A percentile compares a stretch with the other conserved stretches of the same genome.
These are phyloP conservation scores for Phyllosticta citribraziliensis DNA, from an alignment of 2,329 filamentous ascomycete species.

Conservation along the genomic window DNA sequence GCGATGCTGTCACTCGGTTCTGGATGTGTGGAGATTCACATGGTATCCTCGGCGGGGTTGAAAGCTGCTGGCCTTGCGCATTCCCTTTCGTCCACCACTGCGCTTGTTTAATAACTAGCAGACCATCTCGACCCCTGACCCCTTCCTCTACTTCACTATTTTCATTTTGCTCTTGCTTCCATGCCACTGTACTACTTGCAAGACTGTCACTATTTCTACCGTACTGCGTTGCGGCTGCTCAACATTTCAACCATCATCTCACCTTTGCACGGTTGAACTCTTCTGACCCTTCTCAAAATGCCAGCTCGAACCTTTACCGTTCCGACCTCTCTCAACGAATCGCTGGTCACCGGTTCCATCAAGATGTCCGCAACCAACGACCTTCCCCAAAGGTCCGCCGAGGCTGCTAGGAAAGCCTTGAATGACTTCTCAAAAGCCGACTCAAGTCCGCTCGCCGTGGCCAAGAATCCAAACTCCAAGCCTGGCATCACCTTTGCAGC, in stretches of 20 bases:
- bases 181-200: conserved; percentile 78
- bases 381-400: conserved; percentile 31
- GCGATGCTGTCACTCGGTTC: neutral
- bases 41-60: conserved; percentile 14
- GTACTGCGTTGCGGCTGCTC: conserved; percentile 76
- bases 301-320: conserved; percentile 62
- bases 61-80: neutral
- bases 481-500: conserved; percentile 79
- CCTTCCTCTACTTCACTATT: neutral
- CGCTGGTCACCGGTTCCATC: conserved; percentile 40
- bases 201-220: conserved; percentile 90
- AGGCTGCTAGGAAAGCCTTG: conserved; percentile 44
- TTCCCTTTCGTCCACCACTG: conserved; percentile 8
- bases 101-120: neutral
- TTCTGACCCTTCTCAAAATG: conserved; percentile 41
- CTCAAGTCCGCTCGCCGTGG: conserved; percentile 37
- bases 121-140: neutral
- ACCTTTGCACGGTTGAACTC: conserved; percentile 58
- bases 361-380: conserved; percentile 28
- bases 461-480: conserved; percentile 45
- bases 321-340: conserved; percentile 64
- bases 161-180: conserved; percentile 28
- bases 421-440: conserved; percentile 38
- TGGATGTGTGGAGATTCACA: conserved; percentile 24
- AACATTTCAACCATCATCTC: conserved; percentile 73